Conservation (phyloP, 2,329 filamentous ascomycete species). For the Dryadomyces sulphureus region DNA sequence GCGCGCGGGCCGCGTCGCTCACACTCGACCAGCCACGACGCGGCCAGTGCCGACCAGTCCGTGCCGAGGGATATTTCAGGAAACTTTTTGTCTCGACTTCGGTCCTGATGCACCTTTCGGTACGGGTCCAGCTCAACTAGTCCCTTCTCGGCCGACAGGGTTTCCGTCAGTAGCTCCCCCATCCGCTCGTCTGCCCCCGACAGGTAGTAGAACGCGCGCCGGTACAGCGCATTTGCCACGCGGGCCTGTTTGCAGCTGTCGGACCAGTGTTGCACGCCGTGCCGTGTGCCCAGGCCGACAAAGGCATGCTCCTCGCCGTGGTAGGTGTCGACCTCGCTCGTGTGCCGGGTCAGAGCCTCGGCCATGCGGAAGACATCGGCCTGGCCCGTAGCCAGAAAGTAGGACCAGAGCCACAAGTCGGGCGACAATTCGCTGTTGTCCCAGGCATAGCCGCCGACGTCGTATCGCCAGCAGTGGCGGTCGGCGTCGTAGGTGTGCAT, state of each 20-base stretch:
- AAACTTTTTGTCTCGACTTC: constrained; percentile 31
- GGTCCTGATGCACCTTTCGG: constrained; percentile 36
- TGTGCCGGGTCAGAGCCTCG: constrained; percentile 42
- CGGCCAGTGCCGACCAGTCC: constrained; percentile 42
- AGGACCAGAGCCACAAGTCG: constrained; percentile 47
- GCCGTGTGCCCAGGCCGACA: constrained; percentile 45
- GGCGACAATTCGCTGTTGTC: constrained; percentile 50
- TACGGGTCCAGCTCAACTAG: constrained; percentile 39
- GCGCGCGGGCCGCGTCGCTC: constrained; percentile 36
- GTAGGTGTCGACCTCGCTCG: constrained; percentile 47
- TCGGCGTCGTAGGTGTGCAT: constrained; percentile 47
- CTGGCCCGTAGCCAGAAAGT: constrained; percentile 44
- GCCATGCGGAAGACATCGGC: constrained; percentile 43
- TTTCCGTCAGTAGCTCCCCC: constrained; percentile 37
- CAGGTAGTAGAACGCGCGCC: constrained; percentile 41
- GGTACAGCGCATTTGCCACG: constrained; percentile 42
- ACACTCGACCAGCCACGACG: constrained; percentile 44
- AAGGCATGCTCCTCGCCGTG: constrained; percentile 41
- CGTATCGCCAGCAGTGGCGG: constrained; percentile 46
- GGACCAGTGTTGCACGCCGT: constrained; percentile 46
- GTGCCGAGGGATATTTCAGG: constrained; percentile 30
- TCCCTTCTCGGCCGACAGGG: constrained; percentile 35
- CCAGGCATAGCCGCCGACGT: constrained; percentile 50
- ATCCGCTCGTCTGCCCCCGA: constrained; percentile 38
- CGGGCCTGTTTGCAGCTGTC: constrained; percentile 49